A percentile compares a stretch with the other conserved stretches of the same genome.
phyloP scores from a whole-genome alignment of 306 rosid species.

The Delonix regia region DNA sequence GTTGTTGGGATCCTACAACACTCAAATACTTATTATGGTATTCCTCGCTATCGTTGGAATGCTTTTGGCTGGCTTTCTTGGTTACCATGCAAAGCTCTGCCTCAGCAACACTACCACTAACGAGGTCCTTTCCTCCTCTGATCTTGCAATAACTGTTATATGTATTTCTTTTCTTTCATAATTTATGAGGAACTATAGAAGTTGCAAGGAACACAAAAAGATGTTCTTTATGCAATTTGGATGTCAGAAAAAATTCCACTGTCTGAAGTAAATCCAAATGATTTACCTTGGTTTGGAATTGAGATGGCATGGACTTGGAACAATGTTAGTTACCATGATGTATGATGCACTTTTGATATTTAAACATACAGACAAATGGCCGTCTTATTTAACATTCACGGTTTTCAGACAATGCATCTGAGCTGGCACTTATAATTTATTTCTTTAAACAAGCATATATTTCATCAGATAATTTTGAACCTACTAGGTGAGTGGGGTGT shows the following conservation, averaged over 20 bases:
- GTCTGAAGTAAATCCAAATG: neutral
- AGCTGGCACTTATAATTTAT: too few species aligned
- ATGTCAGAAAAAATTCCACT: neutral
- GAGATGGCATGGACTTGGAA: neutral
- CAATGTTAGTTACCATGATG: neutral
- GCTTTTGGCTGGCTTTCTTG: conserved; percentile 80
- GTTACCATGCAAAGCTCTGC: conserved; percentile 91
- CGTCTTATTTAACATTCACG: too few species aligned
- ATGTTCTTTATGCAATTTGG: neutral
- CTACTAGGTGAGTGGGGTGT: neutral
- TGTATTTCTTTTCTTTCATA: neutral
- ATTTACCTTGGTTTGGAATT: neutral
- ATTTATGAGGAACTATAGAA: conserved; percentile 6
- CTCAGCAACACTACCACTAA: conserved; percentile 89
- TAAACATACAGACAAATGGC: neutral
- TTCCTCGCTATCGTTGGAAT: conserved; percentile 77
- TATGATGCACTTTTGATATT: neutral
- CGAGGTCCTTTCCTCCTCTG: conserved; percentile 61
- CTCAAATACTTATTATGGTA: conserved; percentile 80
- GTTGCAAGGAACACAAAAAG: neutral
- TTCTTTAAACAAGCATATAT: too few species aligned
- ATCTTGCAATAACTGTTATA: conserved; percentile 22
- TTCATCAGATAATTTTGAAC: conserved; percentile 6
- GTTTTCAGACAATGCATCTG: too few species aligned
- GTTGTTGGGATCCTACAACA: conserved; percentile 84